These are phyloP conservation scores for Tetrahymena thermophila DNA, from an alignment of 73 alveolate genomes.

Conservation along the genomic window DNA sequence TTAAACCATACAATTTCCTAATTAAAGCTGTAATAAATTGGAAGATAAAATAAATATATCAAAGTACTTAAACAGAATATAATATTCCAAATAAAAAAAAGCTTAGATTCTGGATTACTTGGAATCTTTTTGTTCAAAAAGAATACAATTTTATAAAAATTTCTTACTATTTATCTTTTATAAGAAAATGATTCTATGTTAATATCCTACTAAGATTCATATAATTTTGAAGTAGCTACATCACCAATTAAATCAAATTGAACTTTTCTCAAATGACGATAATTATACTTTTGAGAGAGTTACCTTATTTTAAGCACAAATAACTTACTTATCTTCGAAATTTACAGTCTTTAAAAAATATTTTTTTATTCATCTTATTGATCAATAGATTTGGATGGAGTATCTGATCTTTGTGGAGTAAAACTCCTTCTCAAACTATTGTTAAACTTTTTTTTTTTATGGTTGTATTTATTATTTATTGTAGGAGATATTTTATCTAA, in stretches of 20 bases:
- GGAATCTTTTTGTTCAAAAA: not conserved
- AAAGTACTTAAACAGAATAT: not conserved
- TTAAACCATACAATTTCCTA: not conserved
- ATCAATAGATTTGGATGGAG: not conserved
- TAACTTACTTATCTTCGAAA: not conserved
- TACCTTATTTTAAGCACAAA: not conserved
- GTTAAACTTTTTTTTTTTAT: not conserved
- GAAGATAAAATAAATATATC: not conserved
- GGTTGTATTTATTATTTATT: not conserved
- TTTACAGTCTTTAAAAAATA: not conserved
- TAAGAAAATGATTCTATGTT: not conserved
- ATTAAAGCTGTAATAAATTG: not conserved
- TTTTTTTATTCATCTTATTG: not conserved
- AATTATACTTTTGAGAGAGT: not conserved
- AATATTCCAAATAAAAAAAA: not conserved
- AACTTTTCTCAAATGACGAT: not conserved
- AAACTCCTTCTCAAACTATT: not conserved
- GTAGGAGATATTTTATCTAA: not conserved
- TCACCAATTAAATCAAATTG: not conserved
- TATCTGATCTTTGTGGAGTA: not conserved
- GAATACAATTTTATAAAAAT: not conserved
- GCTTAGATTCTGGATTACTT: not conserved
- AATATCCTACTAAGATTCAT: not conserved
- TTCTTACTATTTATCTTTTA: not conserved
- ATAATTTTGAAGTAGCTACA: not conserved